Conservation (phyloP, 306 rosid genomes). For the Mimosa pudica region DNA sequence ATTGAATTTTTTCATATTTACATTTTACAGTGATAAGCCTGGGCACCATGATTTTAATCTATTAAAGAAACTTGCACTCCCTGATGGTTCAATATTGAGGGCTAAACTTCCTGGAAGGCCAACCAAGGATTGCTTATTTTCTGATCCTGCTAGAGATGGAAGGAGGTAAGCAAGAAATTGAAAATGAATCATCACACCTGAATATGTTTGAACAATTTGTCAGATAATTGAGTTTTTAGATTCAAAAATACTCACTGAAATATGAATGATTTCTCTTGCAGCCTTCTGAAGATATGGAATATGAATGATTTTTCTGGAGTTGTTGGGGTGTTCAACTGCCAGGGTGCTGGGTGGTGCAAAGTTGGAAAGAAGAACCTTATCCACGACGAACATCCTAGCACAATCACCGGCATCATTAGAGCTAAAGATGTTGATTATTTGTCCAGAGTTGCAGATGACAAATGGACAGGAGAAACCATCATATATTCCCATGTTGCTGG, state of each 20-base stretch:
- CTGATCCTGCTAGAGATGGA: conserved; percentile 73
- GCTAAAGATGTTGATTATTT: conserved; percentile 59
- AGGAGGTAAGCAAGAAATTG: conserved; percentile 39
- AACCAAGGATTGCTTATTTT: conserved; percentile 59
- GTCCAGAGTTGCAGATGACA: conserved; percentile 52
- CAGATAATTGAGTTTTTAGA: not conserved
- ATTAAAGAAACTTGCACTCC: conserved; percentile 66
- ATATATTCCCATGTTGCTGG: conserved; percentile 82
- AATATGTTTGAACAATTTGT: not conserved
- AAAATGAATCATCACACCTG: not conserved
- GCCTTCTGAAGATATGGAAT: conserved; percentile 79
- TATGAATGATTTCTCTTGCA: conserved; percentile 19
- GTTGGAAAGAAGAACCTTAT: conserved; percentile 55
- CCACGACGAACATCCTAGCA: conserved; percentile 54
- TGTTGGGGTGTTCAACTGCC: conserved; percentile 79
- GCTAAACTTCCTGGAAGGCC: conserved; percentile 70
- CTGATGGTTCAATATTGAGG: conserved; percentile 71
- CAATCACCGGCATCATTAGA: conserved; percentile 49
- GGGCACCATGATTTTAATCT: conserved; percentile 70
- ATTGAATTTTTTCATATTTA: not conserved
- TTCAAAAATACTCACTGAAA: not conserved
- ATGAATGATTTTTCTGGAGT: conserved; percentile 74
- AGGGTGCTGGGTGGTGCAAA: conserved; percentile 93
- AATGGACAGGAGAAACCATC: conserved; percentile 68
- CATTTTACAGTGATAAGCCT: conserved; percentile 60